These are phyloP conservation scores for Saposhnikovia divaricata DNA, from an alignment of 129 eudicot species.

Conservation along the genomic window DNA sequence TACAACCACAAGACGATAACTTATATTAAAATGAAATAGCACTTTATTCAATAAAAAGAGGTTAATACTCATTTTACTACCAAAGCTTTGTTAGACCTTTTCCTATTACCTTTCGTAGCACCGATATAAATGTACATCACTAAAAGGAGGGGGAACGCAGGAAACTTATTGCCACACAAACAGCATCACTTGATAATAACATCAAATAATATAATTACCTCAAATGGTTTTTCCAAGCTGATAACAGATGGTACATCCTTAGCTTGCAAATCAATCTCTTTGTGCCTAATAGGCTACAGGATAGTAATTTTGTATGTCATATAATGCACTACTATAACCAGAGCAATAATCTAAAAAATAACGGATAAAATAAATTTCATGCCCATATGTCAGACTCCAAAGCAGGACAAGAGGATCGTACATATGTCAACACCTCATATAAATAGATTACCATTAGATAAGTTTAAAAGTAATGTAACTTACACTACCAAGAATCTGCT, in stretches of 20 bases:
- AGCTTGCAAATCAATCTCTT: slow-evolving; percentile 76
- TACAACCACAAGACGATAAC: neutral
- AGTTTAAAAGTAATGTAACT: slow-evolving; percentile 19
- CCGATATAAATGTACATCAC: neutral
- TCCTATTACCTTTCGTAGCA: neutral
- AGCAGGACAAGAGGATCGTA: neutral
- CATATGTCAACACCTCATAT: neutral
- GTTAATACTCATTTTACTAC: neutral
- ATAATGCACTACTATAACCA: neutral
- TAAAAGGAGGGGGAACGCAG: too few species aligned
- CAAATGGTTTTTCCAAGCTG: slow-evolving; percentile 70
- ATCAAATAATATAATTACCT: slow-evolving; percentile 28
- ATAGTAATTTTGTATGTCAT: slow-evolving; percentile 12
- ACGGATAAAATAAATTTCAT: neutral
- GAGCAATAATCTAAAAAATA: neutral
- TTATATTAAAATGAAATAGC: neutral
- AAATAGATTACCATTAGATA: neutral
- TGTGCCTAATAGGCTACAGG: slow-evolving; percentile 63
- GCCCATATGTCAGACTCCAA: neutral
- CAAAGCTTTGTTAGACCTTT: neutral
- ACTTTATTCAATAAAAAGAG: neutral
- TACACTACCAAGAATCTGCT: slow-evolving; percentile 87
- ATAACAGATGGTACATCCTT: slow-evolving; percentile 67
- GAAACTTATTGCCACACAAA: neutral
- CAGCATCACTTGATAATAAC: neutral